These are phyloP conservation scores for Lophium mytilinum DNA, from an alignment of 495 filamentous ascomycete genomes.

Conservation along the genomic window DNA sequence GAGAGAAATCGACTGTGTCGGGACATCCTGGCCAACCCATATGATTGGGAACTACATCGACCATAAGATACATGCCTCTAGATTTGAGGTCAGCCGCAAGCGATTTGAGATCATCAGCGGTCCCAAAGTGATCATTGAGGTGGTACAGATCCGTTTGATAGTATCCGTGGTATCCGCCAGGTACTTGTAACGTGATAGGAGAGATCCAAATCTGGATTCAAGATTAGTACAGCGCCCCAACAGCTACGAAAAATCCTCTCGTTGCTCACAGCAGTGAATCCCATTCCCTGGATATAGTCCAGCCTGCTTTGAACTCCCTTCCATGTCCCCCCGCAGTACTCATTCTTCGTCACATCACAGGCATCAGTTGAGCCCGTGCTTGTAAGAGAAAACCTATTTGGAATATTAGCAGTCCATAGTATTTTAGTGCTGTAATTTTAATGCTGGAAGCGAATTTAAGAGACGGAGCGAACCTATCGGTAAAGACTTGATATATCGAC, in stretches of 20 bases:
- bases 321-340: constrained; percentile 73
- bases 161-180: constrained; percentile 56
- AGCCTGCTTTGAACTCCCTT: constrained; percentile 60
- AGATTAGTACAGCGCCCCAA: neutral
- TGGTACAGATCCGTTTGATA: constrained; percentile 61
- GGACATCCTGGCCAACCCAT: constrained; percentile 53
- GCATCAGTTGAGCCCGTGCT: neutral
- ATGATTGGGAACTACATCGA: constrained; percentile 71
- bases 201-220: constrained; percentile 10
- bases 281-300: constrained; percentile 67
- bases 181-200: constrained; percentile 7
- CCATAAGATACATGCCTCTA: constrained; percentile 64
- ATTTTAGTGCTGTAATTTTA: too few relatives aligned
- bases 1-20: constrained; percentile 46
- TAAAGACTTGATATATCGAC: neutral
- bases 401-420: neutral
- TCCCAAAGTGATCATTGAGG: constrained; percentile 58
- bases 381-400: neutral
- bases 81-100: constrained; percentile 52
- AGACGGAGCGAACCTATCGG: neutral
- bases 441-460: too few relatives aligned
- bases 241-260: too few relatives aligned
- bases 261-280: constrained; percentile 57
- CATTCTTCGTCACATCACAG: constrained; percentile 41
- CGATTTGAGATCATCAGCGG: constrained; percentile 51